Percentiles rank a stretch among this genome's conserved stretches.
Evolutionary conservation across 495 filamentous ascomycete genomes (phyloP).

Genomic region (Neurospora sp.): DNA sequence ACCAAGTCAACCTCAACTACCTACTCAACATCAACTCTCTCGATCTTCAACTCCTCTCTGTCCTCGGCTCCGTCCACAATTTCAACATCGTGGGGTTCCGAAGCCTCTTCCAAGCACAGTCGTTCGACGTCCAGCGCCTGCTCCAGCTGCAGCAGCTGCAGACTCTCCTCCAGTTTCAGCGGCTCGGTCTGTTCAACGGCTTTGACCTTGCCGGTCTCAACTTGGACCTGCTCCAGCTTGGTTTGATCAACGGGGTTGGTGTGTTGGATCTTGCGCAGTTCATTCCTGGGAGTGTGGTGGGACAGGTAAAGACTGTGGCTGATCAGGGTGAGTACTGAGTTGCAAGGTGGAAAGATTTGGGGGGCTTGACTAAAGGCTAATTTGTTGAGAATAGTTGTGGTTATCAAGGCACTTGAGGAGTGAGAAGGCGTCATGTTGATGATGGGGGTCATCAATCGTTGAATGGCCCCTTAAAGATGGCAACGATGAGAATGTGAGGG

Average conservation of each 20-base stretch:
- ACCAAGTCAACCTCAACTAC: conserved; percentile 37
- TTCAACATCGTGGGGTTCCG: conserved; percentile 30
- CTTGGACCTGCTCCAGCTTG: conserved; percentile 29
- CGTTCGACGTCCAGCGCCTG: conserved; percentile 27
- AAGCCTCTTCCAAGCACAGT: conserved; percentile 24
- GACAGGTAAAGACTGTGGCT: conserved; percentile 30
- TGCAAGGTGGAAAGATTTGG: neutral
- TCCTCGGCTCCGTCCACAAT: conserved; percentile 31
- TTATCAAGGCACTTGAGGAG: neutral
- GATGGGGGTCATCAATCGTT: too few species aligned
- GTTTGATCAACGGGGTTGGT: conserved; percentile 27
- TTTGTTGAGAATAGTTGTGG: neutral
- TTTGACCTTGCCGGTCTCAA: conserved; percentile 32
- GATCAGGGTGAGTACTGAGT: conserved; percentile 19
- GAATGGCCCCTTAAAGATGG: too few species aligned
- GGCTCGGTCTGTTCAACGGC: conserved; percentile 33
- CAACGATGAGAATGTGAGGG: too few species aligned
- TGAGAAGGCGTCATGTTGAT: neutral
- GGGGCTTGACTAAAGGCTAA: neutral
- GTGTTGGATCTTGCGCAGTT: conserved; percentile 28
- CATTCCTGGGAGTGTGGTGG: conserved; percentile 23
- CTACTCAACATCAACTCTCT: conserved; percentile 34
- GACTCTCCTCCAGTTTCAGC: conserved; percentile 28
- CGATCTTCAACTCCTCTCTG: conserved; percentile 28
- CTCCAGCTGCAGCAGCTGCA: conserved; percentile 36